Evolutionary conservation across 2,329 filamentous ascomycete genomes (phyloP), one percentile per base, ranked within the genome.

Genomic region (Dothideomycetes sp.): DNA sequence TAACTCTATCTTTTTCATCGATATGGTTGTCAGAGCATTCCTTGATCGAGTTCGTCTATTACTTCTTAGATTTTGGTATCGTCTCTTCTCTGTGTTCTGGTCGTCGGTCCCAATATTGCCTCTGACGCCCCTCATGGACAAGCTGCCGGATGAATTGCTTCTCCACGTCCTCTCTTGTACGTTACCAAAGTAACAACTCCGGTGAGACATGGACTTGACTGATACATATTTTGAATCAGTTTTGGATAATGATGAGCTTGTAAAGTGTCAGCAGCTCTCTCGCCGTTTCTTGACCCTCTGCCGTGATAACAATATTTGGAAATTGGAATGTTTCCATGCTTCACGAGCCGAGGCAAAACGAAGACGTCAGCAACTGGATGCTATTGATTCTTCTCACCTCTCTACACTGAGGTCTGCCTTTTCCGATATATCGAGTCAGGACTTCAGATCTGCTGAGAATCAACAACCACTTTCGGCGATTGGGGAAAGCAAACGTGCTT

Each of bases 221-320:
- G 25, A 41, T 16, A 28, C 29, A 40, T 12, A 19, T 23, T 39
- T 34, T 31, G 15, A 34, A 13, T 5, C 54, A 83, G 78, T 71
- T 54, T 73, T 87, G 47, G 68, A 75, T n/a, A 70, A 78, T 12
- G 53, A 57, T 29, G 75, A 86, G 48, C 71, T 88, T 45, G 74
- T 81, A 43, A 70, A 62, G 41, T 65, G 89, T 23, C 84, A 88
- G 61, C 70, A 74, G 15, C 76, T 85, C 10, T 89, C 78, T 18
- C 76, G 69, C 47, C 71, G 69, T 31, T 74, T 89, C 44, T 71
- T 80, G 19, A 61, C 66, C 20, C 67, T 91, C 29, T 80, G 76
- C 27, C 78, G 85, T 43, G 85, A 94, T 56, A 74, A 82, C 51
- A 73, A 69, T 27, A 66, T 89, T 24, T 95, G 88, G 88, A 81